Evolutionary conservation across 495 filamentous ascomycete species (phyloP).

Genomic region (Chaetomium fimeti): DNA sequence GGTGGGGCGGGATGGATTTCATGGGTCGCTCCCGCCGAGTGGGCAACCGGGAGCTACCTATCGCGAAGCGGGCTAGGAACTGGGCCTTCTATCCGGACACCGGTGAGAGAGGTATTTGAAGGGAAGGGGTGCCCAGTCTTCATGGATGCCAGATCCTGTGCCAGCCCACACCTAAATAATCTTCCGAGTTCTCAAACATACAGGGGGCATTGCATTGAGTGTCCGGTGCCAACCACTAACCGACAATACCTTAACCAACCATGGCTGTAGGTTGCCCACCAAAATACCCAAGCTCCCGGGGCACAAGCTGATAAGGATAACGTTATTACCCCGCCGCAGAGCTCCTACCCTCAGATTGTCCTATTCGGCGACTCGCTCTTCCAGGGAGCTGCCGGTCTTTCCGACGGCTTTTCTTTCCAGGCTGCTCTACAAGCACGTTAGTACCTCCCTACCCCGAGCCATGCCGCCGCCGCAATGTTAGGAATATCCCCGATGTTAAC

Average conservation of each 20-base stretch:
- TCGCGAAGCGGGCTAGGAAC: slow-evolving; percentile 15
- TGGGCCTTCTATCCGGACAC: slow-evolving; percentile 3
- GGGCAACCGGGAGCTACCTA: background rate
- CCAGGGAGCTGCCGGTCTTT: slow-evolving; percentile 57
- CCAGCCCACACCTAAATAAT: background rate
- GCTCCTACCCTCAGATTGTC: slow-evolving; percentile 61
- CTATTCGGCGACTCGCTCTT: slow-evolving; percentile 83
- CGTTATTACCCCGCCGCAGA: slow-evolving; percentile 26
- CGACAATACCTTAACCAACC: background rate
- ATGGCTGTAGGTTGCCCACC: slow-evolving; percentile 30
- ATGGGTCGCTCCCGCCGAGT: background rate
- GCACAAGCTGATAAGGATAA: slow-evolving; percentile 19
- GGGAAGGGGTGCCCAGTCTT: slow-evolving; percentile 1
- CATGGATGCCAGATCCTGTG: background rate
- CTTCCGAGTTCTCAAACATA: background rate
- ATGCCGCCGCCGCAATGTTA: slow-evolving; percentile 8
- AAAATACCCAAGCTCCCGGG: background rate
- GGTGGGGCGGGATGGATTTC: slow-evolving; percentile 10
- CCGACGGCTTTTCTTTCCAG: slow-evolving; percentile 67
- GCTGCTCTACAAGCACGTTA: slow-evolving; percentile 69
- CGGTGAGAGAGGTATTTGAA: slow-evolving; percentile 22
- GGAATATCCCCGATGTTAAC: background rate
- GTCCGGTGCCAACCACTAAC: background rate
- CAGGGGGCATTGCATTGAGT: background rate
- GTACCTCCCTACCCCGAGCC: too few species aligned